Evolutionary conservation across 768 basidiomycete genomes (phyloP), one percentile per base, ranked within the genome.

Genomic region (Cystobasidium ongulense): DNA sequence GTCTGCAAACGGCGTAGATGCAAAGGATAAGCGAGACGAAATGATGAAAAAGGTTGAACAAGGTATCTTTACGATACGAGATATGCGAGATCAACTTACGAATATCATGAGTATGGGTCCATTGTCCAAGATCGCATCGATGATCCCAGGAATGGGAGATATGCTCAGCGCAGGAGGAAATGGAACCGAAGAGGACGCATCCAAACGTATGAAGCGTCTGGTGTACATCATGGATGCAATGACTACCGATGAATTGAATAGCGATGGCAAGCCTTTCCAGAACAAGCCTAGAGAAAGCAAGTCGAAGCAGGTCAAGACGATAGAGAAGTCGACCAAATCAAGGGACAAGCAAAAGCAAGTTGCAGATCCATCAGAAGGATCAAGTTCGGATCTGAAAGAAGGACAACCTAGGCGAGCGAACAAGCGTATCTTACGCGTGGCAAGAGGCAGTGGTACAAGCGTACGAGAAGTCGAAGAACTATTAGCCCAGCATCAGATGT

Each of bases 61-160:
- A 82, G 96, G 96, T 27, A 96, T 95, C 80, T 87, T 99, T 73
- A 93, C 91, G 78, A 93, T 98, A 74, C 87, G 92, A 52, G 96
- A 98, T 81, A 94, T 96, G 92, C 86, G 91, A 80, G 96, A 98
- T 82, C 96, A 99, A 81, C 89, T 99, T 74, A 88, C 89, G 76
- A 97, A 92, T 76, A 89, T 99, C 75, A 97, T 97, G 95, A 91
- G 91, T 80, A 96, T 99, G 91, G 96, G 96, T n/a, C 94, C 96
- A 8, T 87, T 99, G 68, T 92, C 90, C 79, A 99, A 99, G 82
- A 94, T 99, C 78, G 93, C 96, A 33, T 92, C 90, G 18, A 97
- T 98, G 92, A 99, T 99, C 74, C 96, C 96, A 1, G 96, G 96
- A 31, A 86, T 99, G 75, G 90, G 92, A 15, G 92, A 91, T 52